phyloP scores from a whole-genome alignment of 371 early-diverging fungal species.

The Funneliformis caledonium region DNA sequence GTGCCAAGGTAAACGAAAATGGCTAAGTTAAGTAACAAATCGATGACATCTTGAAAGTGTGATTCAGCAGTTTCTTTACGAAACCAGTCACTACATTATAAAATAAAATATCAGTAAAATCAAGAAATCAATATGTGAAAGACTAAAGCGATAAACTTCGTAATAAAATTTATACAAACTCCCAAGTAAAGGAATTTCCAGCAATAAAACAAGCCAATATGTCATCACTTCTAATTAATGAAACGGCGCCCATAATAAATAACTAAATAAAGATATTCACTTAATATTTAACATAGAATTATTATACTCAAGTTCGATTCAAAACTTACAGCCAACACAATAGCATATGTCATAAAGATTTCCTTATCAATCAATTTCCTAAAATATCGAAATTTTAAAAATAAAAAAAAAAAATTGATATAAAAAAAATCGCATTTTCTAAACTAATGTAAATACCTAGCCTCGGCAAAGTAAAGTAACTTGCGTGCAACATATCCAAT shows the following conservation, averaged over 20 bases:
- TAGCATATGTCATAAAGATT: slow-evolving; percentile 80
- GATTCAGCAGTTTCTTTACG: slow-evolving; percentile 83
- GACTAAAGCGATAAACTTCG: not conserved
- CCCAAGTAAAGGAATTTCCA: slow-evolving; percentile 89
- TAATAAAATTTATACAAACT: slow-evolving; percentile 49
- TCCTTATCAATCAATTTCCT: slow-evolving; percentile 89
- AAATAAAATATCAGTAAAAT: not conserved
- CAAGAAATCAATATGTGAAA: not conserved
- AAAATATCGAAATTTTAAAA: slow-evolving; percentile 7
- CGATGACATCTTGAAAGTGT: slow-evolving; percentile 90
- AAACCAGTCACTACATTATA: slow-evolving; percentile 74
- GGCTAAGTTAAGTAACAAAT: slow-evolving; percentile 84
- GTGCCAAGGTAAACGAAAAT: slow-evolving; percentile 95
- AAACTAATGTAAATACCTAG: slow-evolving; percentile 47
- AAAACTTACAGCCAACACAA: slow-evolving; percentile 77
- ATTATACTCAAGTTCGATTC: not conserved
- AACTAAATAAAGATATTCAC: slow-evolving; percentile 48
- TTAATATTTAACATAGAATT: not conserved
- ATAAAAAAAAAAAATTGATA: not conserved
- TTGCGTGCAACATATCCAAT: slow-evolving; percentile 79
- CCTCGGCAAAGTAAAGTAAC: slow-evolving; percentile 71
- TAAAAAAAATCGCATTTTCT: not conserved
- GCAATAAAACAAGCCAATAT: slow-evolving; percentile 92
- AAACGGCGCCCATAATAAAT: slow-evolving; percentile 77
- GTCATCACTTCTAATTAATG: slow-evolving; percentile 83